Percentiles rank a stretch among this genome's conserved stretches.
Conservation (phyloP, 129 eudicot species). For the Helichrysum umbraculigerum region DNA sequence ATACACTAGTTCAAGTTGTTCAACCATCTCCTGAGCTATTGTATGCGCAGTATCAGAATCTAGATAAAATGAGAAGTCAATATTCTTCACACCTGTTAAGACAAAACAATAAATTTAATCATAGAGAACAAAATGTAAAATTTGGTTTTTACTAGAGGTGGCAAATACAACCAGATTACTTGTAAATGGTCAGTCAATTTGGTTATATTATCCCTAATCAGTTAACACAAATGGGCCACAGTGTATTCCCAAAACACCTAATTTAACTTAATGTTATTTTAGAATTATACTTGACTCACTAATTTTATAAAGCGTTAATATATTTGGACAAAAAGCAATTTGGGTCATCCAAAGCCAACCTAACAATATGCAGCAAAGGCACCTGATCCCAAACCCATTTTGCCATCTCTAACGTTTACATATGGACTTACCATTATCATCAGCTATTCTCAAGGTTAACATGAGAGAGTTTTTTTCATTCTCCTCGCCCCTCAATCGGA, state of each 20-base stretch:
- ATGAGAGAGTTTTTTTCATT: conserved; percentile 45
- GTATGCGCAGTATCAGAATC: conserved; percentile 54
- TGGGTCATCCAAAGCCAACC: too few species aligned
- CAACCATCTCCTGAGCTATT: conserved; percentile 77
- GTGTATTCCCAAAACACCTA: too few species aligned
- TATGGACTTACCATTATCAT: conserved; percentile 38
- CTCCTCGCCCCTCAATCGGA: conserved; percentile 52
- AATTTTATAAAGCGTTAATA: too few species aligned
- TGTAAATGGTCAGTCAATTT: too few species aligned
- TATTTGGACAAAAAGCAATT: too few species aligned
- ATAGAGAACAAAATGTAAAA: not conserved
- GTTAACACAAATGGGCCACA: too few species aligned
- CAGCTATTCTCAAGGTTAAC: conserved; percentile 47
- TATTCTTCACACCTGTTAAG: conserved; percentile 47
- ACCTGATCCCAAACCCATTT: not conserved
- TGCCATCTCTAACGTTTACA: not conserved
- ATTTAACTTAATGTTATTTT: too few species aligned
- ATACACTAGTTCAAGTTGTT: conserved; percentile 48
- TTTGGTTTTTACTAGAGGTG: not conserved
- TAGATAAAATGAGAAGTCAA: conserved; percentile 53
- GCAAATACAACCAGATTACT: too few species aligned
- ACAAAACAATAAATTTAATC: not conserved
- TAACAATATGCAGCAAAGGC: not conserved
- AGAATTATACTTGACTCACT: too few species aligned
- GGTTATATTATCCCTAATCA: too few species aligned